Percentiles rank a stretch among this genome's conserved stretches.
Evolutionary conservation across 2,329 filamentous ascomycete genomes (phyloP).

Genomic region (Aspergillus melleus): DNA sequence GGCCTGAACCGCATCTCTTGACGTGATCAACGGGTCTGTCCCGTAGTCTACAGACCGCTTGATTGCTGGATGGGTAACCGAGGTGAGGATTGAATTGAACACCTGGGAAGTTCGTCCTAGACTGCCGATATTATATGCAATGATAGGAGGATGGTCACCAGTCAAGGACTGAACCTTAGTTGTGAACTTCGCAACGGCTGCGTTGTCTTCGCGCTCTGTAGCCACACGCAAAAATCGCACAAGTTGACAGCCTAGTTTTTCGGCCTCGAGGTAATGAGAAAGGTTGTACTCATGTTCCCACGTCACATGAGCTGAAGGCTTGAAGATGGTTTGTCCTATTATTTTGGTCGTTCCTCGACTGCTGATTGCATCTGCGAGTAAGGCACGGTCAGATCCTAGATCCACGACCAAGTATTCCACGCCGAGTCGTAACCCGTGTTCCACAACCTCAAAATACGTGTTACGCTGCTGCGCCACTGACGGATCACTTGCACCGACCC

Average conservation of each 20-base stretch:
- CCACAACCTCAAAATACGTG: constrained; percentile 36
- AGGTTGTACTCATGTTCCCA: constrained; percentile 39
- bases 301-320: constrained; percentile 26
- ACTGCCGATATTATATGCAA: constrained; percentile 42
- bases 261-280: constrained; percentile 35
- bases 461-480: constrained; percentile 13
- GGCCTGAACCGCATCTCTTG: constrained; percentile 38
- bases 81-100: constrained; percentile 43
- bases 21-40: constrained; percentile 37
- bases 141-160: constrained; percentile 34
- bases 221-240: constrained; percentile 40
- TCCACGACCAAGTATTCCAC: constrained; percentile 44
- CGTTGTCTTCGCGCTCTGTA: constrained; percentile 39
- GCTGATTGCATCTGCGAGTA: constrained; percentile 28
- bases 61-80: constrained; percentile 43
- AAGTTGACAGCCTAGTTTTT: constrained; percentile 39
- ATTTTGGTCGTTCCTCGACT: constrained; percentile 42
- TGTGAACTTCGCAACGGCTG: constrained; percentile 36
- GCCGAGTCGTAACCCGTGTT: constrained; percentile 41
- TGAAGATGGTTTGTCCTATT: constrained; percentile 39
- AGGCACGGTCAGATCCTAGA: constrained; percentile 31
- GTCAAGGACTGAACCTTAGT: constrained; percentile 36
- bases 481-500: constrained; percentile 11
- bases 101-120: constrained; percentile 47
- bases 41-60: constrained; percentile 21